Base-by-base conservation (phyloP, 441 rosid species). In the Gossypium trilobum region DNA sequence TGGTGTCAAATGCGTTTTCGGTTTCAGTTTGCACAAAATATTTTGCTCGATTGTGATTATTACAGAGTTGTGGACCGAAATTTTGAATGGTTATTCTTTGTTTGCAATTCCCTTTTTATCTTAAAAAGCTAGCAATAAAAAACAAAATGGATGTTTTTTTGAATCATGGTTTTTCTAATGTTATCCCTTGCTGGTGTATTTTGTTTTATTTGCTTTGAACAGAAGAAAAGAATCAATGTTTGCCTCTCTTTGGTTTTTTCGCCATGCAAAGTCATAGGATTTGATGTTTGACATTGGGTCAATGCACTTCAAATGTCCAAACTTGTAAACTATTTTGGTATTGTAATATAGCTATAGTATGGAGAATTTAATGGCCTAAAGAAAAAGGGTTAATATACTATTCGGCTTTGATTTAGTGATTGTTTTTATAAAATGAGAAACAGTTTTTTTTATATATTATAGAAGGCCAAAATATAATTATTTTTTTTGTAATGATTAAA, bases 31-130 rank as follows among this genome's bases (percentile, higher is more conserved):
- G 55, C 60, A 69, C 13, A 48, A 67, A 61, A 61, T 61, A 14
- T 61, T 31, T 61, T 57, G 27, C 10, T n/a, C 58, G 58, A 71
- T 79, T 71, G 79, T 79, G 81, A 67, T 76, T 57, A 76, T 61
- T 5, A 59, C 64, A 13, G 48, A 42, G 48, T 42, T 6, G 67
- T 75, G 75, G 66, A 74, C 74, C 44, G 56, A 75, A 76, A 76
- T 78, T 84, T 78, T 77, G 77, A 74, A 64, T 75, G 80, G 74
- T 80, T 75, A 87, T 85, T 87, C 87, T 82, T 86, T 82, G 77
- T 60, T 51, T 67, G 82, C 77, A 74, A 42, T 62, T 52, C 71
- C 13, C n/a, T 23, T 57, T 57, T 11, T 25, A 11, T 57, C 17
- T 23, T 57, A 11, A 57, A 23, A 57, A 23, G 62, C 36, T 23